Evolutionary conservation across 1,139 yeast genomes (phyloP).

Genomic region (Maudiozyma humilis): DNA sequence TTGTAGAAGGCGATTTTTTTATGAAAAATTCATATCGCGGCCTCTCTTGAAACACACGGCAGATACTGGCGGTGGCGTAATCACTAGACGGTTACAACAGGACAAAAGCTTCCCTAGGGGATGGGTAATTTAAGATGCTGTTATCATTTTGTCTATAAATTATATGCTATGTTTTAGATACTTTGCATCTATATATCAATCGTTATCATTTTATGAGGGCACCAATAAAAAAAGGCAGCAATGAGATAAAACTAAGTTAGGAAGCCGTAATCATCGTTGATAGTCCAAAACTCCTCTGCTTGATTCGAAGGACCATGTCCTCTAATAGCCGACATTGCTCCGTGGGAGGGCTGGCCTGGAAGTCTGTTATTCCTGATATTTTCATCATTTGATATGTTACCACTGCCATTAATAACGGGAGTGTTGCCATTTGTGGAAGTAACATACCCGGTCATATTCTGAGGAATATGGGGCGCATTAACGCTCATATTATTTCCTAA

Average conservation of each 20-base stretch:
- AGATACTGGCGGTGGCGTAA: too few species aligned
- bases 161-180: not conserved
- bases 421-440: not conserved
- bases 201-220: too few species aligned
- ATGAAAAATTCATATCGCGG: too few species aligned
- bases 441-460: not conserved
- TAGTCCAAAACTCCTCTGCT: slow-evolving; percentile 39
- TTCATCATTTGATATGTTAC: not conserved
- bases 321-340: not conserved
- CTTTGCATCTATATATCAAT: not conserved
- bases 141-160: not conserved
- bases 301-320: slow-evolving; percentile 19
- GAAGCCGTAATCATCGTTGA: slow-evolving; percentile 39
- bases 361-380: too few species aligned
- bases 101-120: too few species aligned
- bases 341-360: slow-evolving; percentile 1
- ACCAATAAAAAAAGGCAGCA: too few species aligned
- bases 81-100: too few species aligned
- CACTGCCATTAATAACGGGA: too few species aligned
- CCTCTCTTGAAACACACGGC: too few species aligned
- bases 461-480: not conserved
- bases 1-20: too few species aligned
- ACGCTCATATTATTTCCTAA: not conserved
- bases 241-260: slow-evolving; percentile 29
- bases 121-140: too few species aligned